A percentile compares a stretch with the other conserved stretches of the same genome.
phyloP scores from a whole-genome alignment of 768 basidiomycete genomes.

The Sarcomyxa edulis region DNA sequence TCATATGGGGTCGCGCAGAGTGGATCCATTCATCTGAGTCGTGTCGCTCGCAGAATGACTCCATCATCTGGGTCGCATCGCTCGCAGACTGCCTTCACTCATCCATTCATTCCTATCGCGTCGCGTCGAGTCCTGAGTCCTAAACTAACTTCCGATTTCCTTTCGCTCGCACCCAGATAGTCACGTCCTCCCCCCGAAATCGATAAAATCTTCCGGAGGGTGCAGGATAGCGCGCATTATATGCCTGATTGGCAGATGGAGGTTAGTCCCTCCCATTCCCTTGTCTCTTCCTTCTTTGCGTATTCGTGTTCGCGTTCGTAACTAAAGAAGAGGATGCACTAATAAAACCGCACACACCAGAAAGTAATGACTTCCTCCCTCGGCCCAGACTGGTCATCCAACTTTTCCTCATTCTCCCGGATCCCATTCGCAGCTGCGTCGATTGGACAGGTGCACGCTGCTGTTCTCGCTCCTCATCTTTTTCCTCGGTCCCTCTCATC shows the following conservation, averaged over 20 bases:
- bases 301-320: constrained; percentile 2
- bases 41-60: no score
- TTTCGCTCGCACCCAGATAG: constrained; percentile 54
- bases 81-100: no score
- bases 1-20: no score
- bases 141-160: background rate
- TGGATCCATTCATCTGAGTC: no score
- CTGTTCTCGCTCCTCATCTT: constrained; percentile 46
- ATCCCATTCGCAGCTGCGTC: constrained; percentile 94
- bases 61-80: no score
- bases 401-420: constrained; percentile 74
- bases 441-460: constrained; percentile 92
- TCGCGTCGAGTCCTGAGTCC: no score
- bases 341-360: constrained; percentile 23
- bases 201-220: constrained; percentile 82
- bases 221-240: constrained; percentile 95
- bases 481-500: no score
- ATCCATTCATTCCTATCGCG: no score
- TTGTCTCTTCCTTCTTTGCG: background rate
- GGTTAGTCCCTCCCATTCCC: constrained; percentile 34
- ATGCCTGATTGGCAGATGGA: constrained; percentile 99
- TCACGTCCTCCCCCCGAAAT: constrained; percentile 83
- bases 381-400: constrained; percentile 65
- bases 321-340: no score
- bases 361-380: constrained; percentile 73